These are phyloP conservation scores for Rosa multiflora DNA, from an alignment of 306 rosid genomes.

Conservation along the genomic window DNA sequence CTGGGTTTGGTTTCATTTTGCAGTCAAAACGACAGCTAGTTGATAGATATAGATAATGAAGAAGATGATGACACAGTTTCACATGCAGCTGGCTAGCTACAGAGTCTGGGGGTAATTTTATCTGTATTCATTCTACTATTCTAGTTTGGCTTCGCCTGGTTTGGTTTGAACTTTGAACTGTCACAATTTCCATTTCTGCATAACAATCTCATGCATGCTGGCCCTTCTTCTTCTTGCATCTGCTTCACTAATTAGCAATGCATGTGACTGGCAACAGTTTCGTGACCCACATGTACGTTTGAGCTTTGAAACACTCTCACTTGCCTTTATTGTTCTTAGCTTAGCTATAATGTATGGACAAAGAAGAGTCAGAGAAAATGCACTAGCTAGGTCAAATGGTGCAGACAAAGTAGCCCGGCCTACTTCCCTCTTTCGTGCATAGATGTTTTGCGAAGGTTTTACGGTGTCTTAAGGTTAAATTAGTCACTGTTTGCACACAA, in stretches of 20 bases:
- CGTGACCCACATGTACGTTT: slow-evolving; percentile 5
- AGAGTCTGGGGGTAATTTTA: background rate
- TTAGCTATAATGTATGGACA: background rate
- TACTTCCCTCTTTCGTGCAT: background rate
- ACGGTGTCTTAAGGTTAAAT: too few species aligned
- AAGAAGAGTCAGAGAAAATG: background rate
- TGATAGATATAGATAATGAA: background rate
- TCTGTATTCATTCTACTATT: background rate
- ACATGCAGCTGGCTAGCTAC: background rate
- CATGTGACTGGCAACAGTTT: slow-evolving; percentile 5
- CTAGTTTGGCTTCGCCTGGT: background rate
- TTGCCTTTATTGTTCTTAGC: background rate
- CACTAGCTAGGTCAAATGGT: background rate
- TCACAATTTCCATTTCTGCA: background rate
- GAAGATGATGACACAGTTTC: slow-evolving; percentile 2
- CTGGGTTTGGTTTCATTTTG: background rate
- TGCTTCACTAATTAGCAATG: background rate
- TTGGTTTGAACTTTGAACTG: background rate
- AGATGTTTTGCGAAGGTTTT: background rate
- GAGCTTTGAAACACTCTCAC: background rate
- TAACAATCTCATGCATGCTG: slow-evolving; percentile 4
- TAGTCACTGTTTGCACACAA: background rate
- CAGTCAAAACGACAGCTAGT: slow-evolving; percentile 8
- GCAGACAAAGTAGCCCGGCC: background rate
- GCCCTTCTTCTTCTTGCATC: background rate